Evolutionary conservation across 2,329 filamentous ascomycete genomes (phyloP), one percentile per base, ranked within the genome.

Genomic region (Penicillium decumbens): DNA sequence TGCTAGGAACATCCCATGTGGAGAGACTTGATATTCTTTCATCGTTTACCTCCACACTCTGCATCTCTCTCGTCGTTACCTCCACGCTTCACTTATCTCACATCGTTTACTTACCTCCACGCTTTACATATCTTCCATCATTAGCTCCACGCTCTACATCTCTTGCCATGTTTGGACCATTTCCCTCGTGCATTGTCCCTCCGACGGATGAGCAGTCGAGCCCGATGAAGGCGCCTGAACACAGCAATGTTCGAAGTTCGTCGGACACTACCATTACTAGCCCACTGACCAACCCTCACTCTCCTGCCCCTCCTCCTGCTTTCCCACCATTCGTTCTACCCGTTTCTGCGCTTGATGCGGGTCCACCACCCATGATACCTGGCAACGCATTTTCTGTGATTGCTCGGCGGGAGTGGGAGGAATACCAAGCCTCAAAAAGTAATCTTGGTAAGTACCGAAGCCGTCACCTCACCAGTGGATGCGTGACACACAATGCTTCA

Each of bases 301-400:
- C 8, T 37, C 15, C 18, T 18, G 6, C 32, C n/a, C 13, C n/a
- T 33, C 32, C 20, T 23, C 20, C 20, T 23, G 20, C 20, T 23
- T 23, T 23, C 20, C 23, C 6, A 1, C n/a, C 29, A n/a, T 13
- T 32, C 3, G 24, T 32, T n/a, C 23, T 18, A 18, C 9, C 10
- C 18, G 30, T 18, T 18, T 37, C 45, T n/a, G 24, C 12, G 13
- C 15, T 9, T 23, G 20, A 9, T 4, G 20, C 8, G 10, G 28
- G 12, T 8, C 10, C 13, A 7, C 24, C 47, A 30, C 46, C 51
- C n/a, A 41, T 49, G 2, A 38, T 47, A 3, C 51, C 52, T 32
- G 63, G 62, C 12, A 66, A 67, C 39, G 63, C 64, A 1, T 66
- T 62, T 53, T 57, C 63, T 6, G 45, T 57, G 32, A 57, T 62